These are phyloP conservation scores for Ettlia oleoabundans DNA, from an alignment of 139 green algal genomes.

Conservation along the genomic window DNA sequence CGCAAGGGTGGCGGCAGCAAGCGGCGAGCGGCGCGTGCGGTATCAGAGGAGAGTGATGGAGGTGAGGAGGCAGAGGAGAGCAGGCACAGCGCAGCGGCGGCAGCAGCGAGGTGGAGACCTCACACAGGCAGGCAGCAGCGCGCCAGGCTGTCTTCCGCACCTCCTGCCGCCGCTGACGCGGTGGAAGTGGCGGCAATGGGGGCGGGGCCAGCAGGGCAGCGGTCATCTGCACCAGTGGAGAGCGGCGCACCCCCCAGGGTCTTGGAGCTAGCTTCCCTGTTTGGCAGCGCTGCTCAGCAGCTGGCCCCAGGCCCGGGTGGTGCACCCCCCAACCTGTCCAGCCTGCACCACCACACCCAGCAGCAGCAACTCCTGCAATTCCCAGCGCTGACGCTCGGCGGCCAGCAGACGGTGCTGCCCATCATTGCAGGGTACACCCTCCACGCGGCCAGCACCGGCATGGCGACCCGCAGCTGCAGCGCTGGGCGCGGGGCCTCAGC, in stretches of 20 bases:
- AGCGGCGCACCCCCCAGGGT: too few species aligned
- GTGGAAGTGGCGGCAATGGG: too few species aligned
- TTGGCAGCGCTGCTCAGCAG: background rate
- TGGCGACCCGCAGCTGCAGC: background rate
- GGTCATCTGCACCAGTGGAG: background rate
- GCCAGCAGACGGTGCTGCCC: background rate
- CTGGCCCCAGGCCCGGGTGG: background rate
- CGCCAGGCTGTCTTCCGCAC: too few species aligned
- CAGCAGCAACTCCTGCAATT: conserved; percentile 28
- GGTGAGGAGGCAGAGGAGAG: too few species aligned
- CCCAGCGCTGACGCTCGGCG: background rate
- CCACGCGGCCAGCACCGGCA: background rate
- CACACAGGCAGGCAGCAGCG: too few species aligned
- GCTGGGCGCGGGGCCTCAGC: background rate
- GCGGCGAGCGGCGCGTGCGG: background rate
- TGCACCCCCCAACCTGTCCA: background rate
- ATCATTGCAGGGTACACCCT: background rate
- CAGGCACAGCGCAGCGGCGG: too few species aligned
- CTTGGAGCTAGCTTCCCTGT: background rate
- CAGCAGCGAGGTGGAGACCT: too few species aligned
- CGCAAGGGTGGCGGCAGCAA: background rate
- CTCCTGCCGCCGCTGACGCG: too few species aligned
- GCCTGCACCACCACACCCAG: background rate
- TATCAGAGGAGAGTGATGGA: background rate
- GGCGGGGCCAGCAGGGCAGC: background rate